Evolutionary conservation across 1,284 basidiomycete genomes (phyloP).

Genomic region (Leccinum solheimii): DNA sequence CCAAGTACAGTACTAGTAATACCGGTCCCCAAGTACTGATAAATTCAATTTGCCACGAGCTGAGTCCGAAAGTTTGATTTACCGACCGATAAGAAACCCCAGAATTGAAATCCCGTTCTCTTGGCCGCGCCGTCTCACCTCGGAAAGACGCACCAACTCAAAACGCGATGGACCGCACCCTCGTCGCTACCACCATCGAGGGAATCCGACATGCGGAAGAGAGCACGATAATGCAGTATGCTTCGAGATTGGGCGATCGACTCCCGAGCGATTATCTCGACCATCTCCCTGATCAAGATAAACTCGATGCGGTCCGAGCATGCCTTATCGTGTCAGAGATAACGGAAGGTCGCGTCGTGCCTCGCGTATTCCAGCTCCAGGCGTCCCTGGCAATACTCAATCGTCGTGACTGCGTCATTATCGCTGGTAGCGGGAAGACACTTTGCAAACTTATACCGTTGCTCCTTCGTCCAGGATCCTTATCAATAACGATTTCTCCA

Average conservation of each 20-base stretch:
- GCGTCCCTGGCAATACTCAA: background rate
- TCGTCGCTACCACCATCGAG: background rate
- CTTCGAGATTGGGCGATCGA: background rate
- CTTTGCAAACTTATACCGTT: background rate
- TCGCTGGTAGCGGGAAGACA: background rate
- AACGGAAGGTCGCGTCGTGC: background rate
- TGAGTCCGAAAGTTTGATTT: too few relatives aligned
- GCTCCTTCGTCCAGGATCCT: background rate
- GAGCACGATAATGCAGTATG: background rate
- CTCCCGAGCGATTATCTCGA: background rate
- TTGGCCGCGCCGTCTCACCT: too few relatives aligned
- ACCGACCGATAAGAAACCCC: too few relatives aligned
- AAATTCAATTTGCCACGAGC: too few relatives aligned
- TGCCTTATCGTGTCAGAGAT: background rate
- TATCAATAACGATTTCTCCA: background rate
- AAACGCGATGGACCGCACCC: background rate
- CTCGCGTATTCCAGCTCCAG: background rate
- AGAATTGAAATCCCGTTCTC: too few relatives aligned
- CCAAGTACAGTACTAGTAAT: too few relatives aligned
- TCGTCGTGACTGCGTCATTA: background rate
- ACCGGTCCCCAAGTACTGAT: too few relatives aligned
- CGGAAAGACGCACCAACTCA: background rate
- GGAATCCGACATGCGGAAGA: background rate
- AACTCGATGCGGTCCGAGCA: background rate
- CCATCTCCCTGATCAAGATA: background rate